Base-by-base conservation (phyloP, 345 rosid genomes). In the Triadica sebifera region DNA sequence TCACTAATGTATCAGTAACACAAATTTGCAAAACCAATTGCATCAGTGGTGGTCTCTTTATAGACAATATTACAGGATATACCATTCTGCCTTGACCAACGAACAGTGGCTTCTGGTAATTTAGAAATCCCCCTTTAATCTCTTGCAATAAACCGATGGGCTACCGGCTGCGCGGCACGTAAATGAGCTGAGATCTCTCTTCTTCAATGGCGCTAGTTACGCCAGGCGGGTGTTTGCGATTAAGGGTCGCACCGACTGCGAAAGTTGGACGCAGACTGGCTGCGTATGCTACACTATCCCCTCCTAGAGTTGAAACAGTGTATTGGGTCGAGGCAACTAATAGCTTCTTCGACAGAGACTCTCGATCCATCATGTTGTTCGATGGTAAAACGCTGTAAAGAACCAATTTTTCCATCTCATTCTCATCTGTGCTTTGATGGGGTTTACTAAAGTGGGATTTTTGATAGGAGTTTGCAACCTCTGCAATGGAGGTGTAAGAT, bases 401-500 rank as follows among this genome's bases (percentile, higher is more conserved):
- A 16, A 8, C 53, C 0, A 0, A 17, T 12, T 8, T 64, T 24
- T 46, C 22, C 22, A 17, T 38, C 10, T 43, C 19, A 29, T 22
- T 60, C 6, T 29, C 3, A 8, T 3, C 12, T 64, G 37, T 39
- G 11, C n/a, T 57, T 20, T 4, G 25, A 0, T 6, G n/a, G 38
- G 37, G 13, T 15, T 57, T 25, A 22, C 12, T 39, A 3, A 57
- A 46, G 5, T 43, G 60, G 43, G 41, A 29, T 19, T 16, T 74
- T 72, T 20, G 53, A 61, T 75, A 93, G 96, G 97, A 22, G 94
- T 91, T 68, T 94, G 97, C 80, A 90, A 94, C 79, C 84, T 91
- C 6, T 94, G 98, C 83, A 94, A 90, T 78, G 97, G 96, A 50
- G 98, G 97, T 9, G 97, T 91, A 75, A 86, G 83, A 69, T 86